Conservation (phyloP, 1,284 basidiomycete species). For the Ustilago shanxiensis region DNA sequence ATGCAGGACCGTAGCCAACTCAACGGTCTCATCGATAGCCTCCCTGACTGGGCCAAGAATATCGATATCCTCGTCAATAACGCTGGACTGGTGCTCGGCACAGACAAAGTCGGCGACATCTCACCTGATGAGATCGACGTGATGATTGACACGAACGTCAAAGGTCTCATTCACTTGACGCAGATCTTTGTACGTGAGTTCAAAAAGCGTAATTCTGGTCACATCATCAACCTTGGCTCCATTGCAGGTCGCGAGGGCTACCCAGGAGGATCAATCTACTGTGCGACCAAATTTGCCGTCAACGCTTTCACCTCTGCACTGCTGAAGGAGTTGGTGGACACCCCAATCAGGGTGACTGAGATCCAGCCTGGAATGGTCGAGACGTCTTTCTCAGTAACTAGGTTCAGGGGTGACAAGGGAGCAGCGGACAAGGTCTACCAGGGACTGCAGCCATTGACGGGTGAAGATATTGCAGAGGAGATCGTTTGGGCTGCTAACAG, state of each 20-base stretch:
- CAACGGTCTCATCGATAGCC: conserved; percentile 40
- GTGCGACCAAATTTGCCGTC: conserved; percentile 84
- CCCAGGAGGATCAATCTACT: conserved; percentile 71
- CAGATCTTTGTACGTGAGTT: conserved; percentile 80
- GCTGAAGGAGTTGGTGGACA: conserved; percentile 86
- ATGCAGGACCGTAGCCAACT: conserved; percentile 56
- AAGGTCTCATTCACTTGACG: conserved; percentile 86
- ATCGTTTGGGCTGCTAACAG: conserved; percentile 94
- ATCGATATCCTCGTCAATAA: conserved; percentile 69
- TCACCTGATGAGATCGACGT: conserved; percentile 78
- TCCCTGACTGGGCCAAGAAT: conserved; percentile 64
- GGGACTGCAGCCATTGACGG: conserved; percentile 63
- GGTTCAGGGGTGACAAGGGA: conserved; percentile 56
- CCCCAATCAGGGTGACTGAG: conserved; percentile 72
- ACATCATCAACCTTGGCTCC: conserved; percentile 95
- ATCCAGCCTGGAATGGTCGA: conserved; percentile 82
- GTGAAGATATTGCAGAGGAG: conserved; percentile 80
- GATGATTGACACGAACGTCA: conserved; percentile 94
- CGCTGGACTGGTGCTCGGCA: conserved; percentile 81
- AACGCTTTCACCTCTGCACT: conserved; percentile 87
- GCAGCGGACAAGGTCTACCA: conserved; percentile 65
- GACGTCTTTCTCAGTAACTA: conserved; percentile 72
- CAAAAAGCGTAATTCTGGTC: conserved; percentile 86
- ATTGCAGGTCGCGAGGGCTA: conserved; percentile 93
- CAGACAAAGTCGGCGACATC: conserved; percentile 85